Evolutionary conservation across 208 protist genomes (phyloP).

Genomic region (Trypanosoma cruzi): DNA sequence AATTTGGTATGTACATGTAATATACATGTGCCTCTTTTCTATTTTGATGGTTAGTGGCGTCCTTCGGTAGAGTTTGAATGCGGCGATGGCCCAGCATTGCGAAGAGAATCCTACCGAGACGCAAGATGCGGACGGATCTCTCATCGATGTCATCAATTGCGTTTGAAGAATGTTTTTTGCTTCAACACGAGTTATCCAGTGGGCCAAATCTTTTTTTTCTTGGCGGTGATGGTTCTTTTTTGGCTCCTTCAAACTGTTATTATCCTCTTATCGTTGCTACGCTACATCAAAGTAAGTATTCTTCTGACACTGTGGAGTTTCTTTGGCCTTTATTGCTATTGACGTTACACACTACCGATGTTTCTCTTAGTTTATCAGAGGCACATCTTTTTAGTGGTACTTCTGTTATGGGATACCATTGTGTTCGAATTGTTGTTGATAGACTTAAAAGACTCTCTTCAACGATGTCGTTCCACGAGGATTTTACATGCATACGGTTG

Average conservation of each 20-base stretch:
- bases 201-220: neutral
- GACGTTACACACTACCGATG: conserved; percentile 25
- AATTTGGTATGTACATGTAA: too few species aligned
- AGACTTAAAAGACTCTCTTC: neutral
- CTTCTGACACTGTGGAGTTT: neutral
- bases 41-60: too few species aligned
- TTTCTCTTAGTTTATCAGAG: conserved; percentile 22
- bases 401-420: conserved; percentile 23
- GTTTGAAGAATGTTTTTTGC: conserved; percentile 18
- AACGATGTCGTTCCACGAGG: neutral
- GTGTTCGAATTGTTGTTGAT: conserved; percentile 24
- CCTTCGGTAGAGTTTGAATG: too few species aligned
- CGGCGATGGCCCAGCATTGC: conserved; percentile 10
- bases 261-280: conserved; percentile 23
- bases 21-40: too few species aligned
- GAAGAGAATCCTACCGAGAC: conserved; percentile 12
- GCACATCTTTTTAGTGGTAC: conserved; percentile 36
- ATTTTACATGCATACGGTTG: conserved; percentile 4
- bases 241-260: conserved; percentile 17
- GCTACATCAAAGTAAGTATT: neutral
- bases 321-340: conserved; percentile 19
- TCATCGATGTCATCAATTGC: neutral
- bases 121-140: neutral
- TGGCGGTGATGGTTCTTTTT: neutral
- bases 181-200: conserved; percentile 19